phyloP scores from a whole-genome alignment of 208 protist genomes.

The Leishmania tarentolae region DNA sequence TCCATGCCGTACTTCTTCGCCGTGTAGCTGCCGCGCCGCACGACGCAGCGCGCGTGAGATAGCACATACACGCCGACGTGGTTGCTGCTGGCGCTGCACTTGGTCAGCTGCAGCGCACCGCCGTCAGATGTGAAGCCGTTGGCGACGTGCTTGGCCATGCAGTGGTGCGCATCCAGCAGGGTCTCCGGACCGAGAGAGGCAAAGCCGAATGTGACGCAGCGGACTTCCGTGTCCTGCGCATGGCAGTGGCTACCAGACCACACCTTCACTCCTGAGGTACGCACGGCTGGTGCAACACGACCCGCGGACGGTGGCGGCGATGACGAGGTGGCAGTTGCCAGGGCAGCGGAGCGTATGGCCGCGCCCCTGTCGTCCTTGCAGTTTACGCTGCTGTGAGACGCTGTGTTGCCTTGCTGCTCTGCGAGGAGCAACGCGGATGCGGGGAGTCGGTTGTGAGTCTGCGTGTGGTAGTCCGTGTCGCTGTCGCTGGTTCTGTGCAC shows the following conservation, averaged over 20 bases:
- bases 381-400: not conserved
- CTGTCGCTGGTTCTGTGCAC: not conserved
- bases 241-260: slow-evolving; percentile 63
- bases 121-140: slow-evolving; percentile 79
- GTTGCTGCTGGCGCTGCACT: slow-evolving; percentile 61
- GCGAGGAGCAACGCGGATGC: not conserved
- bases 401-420: not conserved
- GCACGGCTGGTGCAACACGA: slow-evolving; percentile 2
- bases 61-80: slow-evolving; percentile 74
- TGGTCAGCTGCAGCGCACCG: slow-evolving; percentile 46
- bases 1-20: slow-evolving; percentile 64
- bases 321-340: not conserved
- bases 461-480: slow-evolving; percentile 3
- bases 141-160: slow-evolving; percentile 55
- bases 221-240: slow-evolving; percentile 53
- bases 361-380: not conserved
- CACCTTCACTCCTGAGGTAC: slow-evolving; percentile 66
- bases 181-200: slow-evolving; percentile 67
- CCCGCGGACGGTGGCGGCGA: not conserved
- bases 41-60: slow-evolving; percentile 57
- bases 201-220: slow-evolving; percentile 63
- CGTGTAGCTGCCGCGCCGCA: slow-evolving; percentile 59
- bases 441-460: slow-evolving; percentile 1
- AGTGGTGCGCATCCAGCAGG: slow-evolving; percentile 52
- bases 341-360: not conserved